Evolutionary conservation across 345 rosid species (phyloP).

Genomic region (Triadica sebifera): DNA sequence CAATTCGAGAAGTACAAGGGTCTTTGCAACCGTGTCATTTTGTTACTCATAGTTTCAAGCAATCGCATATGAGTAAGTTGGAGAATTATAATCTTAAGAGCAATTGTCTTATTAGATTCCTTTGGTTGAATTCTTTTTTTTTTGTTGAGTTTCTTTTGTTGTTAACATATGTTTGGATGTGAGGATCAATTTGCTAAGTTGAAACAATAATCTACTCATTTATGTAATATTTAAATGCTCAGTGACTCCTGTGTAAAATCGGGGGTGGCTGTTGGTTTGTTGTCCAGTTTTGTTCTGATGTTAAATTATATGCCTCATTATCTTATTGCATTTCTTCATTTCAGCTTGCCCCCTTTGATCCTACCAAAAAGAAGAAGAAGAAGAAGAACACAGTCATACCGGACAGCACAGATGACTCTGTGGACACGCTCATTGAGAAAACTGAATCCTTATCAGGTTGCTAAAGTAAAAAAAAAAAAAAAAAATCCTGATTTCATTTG

Average conservation of each 20-base stretch:
- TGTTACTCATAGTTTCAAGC: too few species aligned
- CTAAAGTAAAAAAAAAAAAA: background rate
- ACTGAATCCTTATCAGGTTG: constrained; percentile 67
- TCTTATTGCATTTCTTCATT: background rate
- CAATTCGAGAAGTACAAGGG: too few species aligned
- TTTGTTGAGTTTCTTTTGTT: too few species aligned
- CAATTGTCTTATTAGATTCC: too few species aligned
- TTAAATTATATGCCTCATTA: background rate
- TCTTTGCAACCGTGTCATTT: too few species aligned
- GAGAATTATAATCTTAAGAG: too few species aligned
- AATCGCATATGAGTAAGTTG: too few species aligned
- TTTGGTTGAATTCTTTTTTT: too few species aligned
- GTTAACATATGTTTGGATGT: too few species aligned
- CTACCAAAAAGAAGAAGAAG: constrained; percentile 58
- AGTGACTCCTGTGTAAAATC: background rate
- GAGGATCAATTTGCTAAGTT: too few species aligned
- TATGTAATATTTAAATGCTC: background rate
- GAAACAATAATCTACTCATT: too few species aligned
- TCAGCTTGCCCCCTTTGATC: constrained; percentile 86
- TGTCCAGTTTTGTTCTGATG: background rate
- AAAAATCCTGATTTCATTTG: too few species aligned
- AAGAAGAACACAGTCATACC: constrained; percentile 77
- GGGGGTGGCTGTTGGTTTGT: background rate
- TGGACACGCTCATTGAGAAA: constrained; percentile 67
- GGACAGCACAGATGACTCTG: constrained; percentile 57